These are phyloP conservation scores for Solanum chacoense DNA, from an alignment of 305 asterid genomes.

Conservation along the genomic window DNA sequence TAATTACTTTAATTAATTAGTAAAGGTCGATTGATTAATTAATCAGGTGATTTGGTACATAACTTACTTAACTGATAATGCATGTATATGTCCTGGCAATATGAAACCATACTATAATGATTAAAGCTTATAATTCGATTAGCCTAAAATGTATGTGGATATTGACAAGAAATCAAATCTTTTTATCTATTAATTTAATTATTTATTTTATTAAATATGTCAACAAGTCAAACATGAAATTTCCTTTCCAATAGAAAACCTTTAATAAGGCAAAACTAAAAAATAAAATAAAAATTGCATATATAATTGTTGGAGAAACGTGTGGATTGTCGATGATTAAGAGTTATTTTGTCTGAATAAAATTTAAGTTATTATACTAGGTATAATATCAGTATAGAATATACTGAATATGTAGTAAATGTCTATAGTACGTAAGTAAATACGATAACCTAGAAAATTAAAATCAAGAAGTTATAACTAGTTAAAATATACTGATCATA, in stretches of 20 bases:
- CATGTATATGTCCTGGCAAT: neutral
- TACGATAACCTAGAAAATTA: neutral
- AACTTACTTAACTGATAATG: neutral
- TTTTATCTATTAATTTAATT: neutral
- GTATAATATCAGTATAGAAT: neutral
- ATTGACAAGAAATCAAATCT: neutral
- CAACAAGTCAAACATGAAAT: neutral
- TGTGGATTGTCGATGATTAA: neutral
- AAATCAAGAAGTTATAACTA: neutral
- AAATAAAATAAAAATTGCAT: neutral
- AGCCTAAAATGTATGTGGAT: neutral
- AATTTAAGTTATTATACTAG: neutral
- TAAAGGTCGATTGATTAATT: neutral
- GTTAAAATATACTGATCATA: neutral
- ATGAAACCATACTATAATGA: neutral
- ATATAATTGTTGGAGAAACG: neutral
- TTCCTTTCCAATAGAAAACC: neutral
- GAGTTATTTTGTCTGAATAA: neutral
- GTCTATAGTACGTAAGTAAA: neutral
- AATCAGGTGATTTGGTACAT: neutral
- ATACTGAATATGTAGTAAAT: neutral
- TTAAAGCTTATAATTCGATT: neutral
- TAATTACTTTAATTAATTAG: neutral
- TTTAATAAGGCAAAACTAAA: neutral
- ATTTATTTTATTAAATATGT: neutral